Conservation (phyloP, 345 rosid species). For the Sonneratia alba region DNA sequence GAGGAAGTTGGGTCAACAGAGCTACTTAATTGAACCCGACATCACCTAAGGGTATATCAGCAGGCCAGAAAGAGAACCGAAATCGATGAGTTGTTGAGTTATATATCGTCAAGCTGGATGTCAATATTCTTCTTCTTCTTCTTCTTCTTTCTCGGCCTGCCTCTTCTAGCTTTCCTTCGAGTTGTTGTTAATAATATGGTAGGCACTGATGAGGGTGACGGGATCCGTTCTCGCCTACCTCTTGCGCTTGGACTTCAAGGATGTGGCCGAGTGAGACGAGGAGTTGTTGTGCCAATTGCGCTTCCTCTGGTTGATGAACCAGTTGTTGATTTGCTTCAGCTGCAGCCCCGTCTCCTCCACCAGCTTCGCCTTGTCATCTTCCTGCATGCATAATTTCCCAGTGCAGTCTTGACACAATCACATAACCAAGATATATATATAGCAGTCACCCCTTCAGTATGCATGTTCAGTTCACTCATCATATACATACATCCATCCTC, state of each 20-base stretch:
- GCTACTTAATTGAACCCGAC: too few relatives aligned
- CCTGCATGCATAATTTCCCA: slow-evolving; percentile 29
- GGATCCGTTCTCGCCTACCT: slow-evolving; percentile 23
- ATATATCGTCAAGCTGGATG: too few relatives aligned
- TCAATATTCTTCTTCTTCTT: neutral
- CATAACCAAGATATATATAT: too few relatives aligned
- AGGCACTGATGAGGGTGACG: neutral
- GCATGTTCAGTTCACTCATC: neutral
- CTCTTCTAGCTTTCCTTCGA: neutral
- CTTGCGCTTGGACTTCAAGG: slow-evolving; percentile 94
- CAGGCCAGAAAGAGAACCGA: too few relatives aligned
- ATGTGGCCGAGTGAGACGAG: slow-evolving; percentile 70
- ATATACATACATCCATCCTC: too few relatives aligned
- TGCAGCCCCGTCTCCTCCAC: slow-evolving; percentile 98
- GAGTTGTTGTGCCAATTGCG: slow-evolving; percentile 87
- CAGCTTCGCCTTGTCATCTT: slow-evolving; percentile 95
- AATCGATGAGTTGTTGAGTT: too few relatives aligned
- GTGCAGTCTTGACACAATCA: neutral
- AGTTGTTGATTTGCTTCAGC: slow-evolving; percentile 95
- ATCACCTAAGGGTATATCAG: too few relatives aligned
- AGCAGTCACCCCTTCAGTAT: too few relatives aligned
- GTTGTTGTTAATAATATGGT: neutral
- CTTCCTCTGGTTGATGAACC: slow-evolving; percentile 99
- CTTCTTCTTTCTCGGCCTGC: neutral
- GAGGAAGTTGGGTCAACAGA: too few relatives aligned